Base-by-base conservation (phyloP, 352 stramenopile species). In the Globisporangium splendens region DNA sequence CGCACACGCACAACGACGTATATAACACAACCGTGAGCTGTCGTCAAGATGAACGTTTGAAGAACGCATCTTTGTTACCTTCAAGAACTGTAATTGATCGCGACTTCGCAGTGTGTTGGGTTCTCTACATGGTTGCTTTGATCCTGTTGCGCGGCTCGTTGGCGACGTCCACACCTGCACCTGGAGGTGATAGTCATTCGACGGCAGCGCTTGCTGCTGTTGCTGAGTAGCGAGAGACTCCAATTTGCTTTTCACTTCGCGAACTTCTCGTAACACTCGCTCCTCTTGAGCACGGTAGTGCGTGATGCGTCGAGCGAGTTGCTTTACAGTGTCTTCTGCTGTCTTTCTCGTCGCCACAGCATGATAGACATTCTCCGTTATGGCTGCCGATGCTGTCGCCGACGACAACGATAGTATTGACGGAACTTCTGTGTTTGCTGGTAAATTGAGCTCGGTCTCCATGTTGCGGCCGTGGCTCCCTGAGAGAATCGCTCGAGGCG, bases 201-300 rank as follows among this genome's bases (percentile, higher is more conserved):
- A 11, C n/a, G 18, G 8, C 15, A 46, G 17, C 22, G n/a, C 15
- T 15, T 38, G 54, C 35, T 62, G 44, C 15, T 46, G 48, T 7
- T 12, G 43, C 6, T 51, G 18, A 10, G 46, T 50, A 11, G 44
- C 38, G 14, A 73, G 15, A 14, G 42, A 50, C 48, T 82, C 78
- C 8, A 89, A 65, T 38, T 65, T 60, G 22, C 61, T 64, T 59
- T 80, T 75, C 65, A 83, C 79, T 1, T 61, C 52, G 49, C 79
- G 69, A 24, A 89, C 76, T 49, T 86, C 74, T 11, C 63, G 62
- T 39, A 86, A 57, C n/a, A 75, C 72, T 17, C 68, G 71, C 42
- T 86, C 76, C 63, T 89, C 78, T 31, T 86, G 73, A 1, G 61
- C 46, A 22, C 76, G 74, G 33, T 77, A 86, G 50, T 83, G 70